Conservation (phyloP, 305 asterid genomes). For the Caryopteris hybrid region DNA sequence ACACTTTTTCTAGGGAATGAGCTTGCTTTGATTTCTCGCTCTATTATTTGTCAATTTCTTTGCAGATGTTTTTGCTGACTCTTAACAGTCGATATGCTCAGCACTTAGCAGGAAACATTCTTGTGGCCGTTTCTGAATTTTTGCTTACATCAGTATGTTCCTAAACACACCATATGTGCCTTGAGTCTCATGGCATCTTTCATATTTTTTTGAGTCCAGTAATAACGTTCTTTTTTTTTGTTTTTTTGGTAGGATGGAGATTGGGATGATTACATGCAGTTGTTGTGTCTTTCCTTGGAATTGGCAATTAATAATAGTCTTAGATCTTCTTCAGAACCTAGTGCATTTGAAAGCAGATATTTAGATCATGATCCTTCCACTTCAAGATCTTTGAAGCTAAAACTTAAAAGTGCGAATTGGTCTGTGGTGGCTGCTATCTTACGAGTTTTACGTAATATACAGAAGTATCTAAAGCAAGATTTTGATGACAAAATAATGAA, state of each 20-base stretch:
- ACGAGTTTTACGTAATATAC: slow-evolving; percentile 54
- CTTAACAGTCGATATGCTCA: slow-evolving; percentile 47
- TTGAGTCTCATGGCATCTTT: background rate
- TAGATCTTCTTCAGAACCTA: slow-evolving; percentile 24
- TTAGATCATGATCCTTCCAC: slow-evolving; percentile 24
- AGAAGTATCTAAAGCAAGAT: slow-evolving; percentile 54
- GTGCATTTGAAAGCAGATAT: slow-evolving; percentile 21
- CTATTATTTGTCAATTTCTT: slow-evolving; percentile 1
- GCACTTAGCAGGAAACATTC: slow-evolving; percentile 57
- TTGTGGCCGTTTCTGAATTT: slow-evolving; percentile 62
- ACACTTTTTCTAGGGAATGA: background rate
- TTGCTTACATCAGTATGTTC: slow-evolving; percentile 55
- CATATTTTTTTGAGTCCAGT: slow-evolving; percentile 1
- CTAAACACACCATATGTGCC: background rate
- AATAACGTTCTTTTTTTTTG: background rate
- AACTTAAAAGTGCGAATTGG: slow-evolving; percentile 43
- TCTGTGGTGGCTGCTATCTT: slow-evolving; percentile 41
- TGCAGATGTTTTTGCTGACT: slow-evolving; percentile 64
- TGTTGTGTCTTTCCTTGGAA: slow-evolving; percentile 57
- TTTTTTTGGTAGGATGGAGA: slow-evolving; percentile 47
- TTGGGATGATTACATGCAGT: slow-evolving; percentile 54
- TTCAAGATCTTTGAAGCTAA: slow-evolving; percentile 32
- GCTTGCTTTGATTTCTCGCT: background rate
- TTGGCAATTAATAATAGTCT: slow-evolving; percentile 32
- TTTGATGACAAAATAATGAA: slow-evolving; percentile 31